Percentiles rank a stretch among this genome's conserved stretches.
These are phyloP conservation scores for Bassia scoparia DNA, from an alignment of 148 eudicot genomes.

Conservation along the genomic window DNA sequence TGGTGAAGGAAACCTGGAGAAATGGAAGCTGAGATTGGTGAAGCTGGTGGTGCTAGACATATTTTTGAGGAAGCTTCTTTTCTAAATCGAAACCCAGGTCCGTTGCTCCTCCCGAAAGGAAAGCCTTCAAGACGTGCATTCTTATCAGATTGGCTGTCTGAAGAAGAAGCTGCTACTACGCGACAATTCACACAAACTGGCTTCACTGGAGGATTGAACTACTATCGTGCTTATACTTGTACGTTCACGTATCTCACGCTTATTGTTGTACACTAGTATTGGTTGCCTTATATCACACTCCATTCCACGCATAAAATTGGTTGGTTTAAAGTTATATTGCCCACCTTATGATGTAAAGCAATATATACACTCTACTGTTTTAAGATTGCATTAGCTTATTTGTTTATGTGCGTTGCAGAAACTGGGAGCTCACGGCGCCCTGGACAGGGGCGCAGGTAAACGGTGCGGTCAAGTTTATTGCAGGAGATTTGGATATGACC, in stretches of 20 bases:
- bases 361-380: too few relatives aligned
- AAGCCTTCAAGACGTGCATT: conserved; percentile 32
- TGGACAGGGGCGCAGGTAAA: conserved; percentile 21
- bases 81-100: conserved; percentile 38
- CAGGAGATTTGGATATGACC: conserved; percentile 24
- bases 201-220: conserved; percentile 67
- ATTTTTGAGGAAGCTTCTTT: conserved; percentile 39
- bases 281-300: too few relatives aligned
- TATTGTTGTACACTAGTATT: too few relatives aligned
- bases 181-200: conserved; percentile 40
- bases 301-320: too few relatives aligned
- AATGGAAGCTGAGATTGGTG: conserved; percentile 35
- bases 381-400: too few relatives aligned
- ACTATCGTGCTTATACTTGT: conserved; percentile 68
- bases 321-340: too few relatives aligned
- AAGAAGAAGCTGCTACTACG: conserved; percentile 49
- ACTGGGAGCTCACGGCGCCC: conserved; percentile 27
- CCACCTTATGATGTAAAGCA: too few relatives aligned
- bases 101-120: conserved; percentile 46
- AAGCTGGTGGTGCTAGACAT: conserved; percentile 35
- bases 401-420: conserved; percentile 3
- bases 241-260: conserved; percentile 15
- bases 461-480: conserved; percentile 18
- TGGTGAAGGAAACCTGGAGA: conserved; percentile 35
- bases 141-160: conserved; percentile 53